A percentile compares a stretch with the other conserved stretches of the same genome.
Evolutionary conservation across 2,329 filamentous ascomycete species (phyloP).

Genomic region (Trichoderma oligosporum): DNA sequence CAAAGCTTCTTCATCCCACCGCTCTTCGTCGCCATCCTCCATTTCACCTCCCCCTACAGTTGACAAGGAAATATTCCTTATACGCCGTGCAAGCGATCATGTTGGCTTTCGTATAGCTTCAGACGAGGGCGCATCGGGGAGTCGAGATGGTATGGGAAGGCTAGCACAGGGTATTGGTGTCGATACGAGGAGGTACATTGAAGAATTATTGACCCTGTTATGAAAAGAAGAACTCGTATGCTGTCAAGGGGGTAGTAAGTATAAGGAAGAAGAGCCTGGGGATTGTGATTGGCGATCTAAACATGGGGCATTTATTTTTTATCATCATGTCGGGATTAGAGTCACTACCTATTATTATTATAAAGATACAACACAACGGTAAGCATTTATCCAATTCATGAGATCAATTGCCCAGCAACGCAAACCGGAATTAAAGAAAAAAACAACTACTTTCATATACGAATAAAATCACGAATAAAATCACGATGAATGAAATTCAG

Average conservation of each 20-base stretch:
- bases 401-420: no score
- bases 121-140: conserved; percentile 38
- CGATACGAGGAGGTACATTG: conserved; percentile 71
- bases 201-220: conserved; percentile 62
- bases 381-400: no score
- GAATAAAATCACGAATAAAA: no score
- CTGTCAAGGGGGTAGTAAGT: neutral
- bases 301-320: neutral
- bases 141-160: conserved; percentile 55
- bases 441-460: no score
- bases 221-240: conserved; percentile 17
- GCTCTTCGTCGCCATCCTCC: neutral
- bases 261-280: neutral
- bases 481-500: no score
- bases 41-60: conserved; percentile 18
- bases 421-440: no score
- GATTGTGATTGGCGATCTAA: neutral
- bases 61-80: conserved; percentile 59
- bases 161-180: conserved; percentile 71
- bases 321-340: no score
- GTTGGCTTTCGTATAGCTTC: conserved; percentile 37
- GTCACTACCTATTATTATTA: no score
- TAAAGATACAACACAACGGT: no score
- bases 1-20: neutral
- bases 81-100: conserved; percentile 58